These are phyloP conservation scores for Clathrus columnatus DNA, from an alignment of 768 basidiomycete species.

Conservation along the genomic window DNA sequence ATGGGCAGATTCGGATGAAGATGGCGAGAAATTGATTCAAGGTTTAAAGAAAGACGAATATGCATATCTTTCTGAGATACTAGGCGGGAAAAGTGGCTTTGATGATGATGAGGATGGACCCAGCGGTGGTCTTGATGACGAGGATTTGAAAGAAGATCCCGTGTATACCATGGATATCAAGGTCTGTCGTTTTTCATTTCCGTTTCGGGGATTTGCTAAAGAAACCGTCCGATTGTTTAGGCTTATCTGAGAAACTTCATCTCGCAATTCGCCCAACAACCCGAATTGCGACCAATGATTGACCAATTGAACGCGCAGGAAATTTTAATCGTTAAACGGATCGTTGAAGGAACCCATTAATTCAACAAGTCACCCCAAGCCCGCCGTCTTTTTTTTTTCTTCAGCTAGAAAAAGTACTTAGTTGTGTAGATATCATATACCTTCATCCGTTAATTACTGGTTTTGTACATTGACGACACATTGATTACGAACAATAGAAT, in stretches of 20 bases:
- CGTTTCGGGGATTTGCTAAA: neutral
- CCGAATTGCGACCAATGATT: slow-evolving; percentile 52
- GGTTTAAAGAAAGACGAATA: slow-evolving; percentile 66
- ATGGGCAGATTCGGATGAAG: slow-evolving; percentile 58
- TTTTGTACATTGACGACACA: too few relatives aligned
- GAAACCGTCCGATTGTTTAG: slow-evolving; percentile 26
- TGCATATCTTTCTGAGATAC: slow-evolving; percentile 75
- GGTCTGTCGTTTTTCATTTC: slow-evolving; percentile 27
- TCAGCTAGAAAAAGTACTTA: neutral
- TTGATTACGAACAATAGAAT: too few relatives aligned
- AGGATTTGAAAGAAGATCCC: slow-evolving; percentile 81
- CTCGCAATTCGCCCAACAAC: slow-evolving; percentile 57
- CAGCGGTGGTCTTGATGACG: slow-evolving; percentile 66
- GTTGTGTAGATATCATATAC: neutral
- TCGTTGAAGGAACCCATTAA: neutral
- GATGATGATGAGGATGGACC: slow-evolving; percentile 67
- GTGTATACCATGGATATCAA: slow-evolving; percentile 80
- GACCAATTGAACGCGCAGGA: slow-evolving; percentile 68
- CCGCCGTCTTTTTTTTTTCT: too few relatives aligned
- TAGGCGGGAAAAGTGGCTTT: slow-evolving; percentile 64
- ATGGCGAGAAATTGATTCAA: slow-evolving; percentile 58
- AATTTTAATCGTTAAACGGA: slow-evolving; percentile 45
- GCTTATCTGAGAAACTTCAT: slow-evolving; percentile 64
- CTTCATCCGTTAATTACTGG: neutral
- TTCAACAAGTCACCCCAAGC: too few relatives aligned